Percentiles rank a stretch among this genome's conserved stretches.
These are phyloP conservation scores for Trichoderma reesei DNA, from an alignment of 495 filamentous ascomycete genomes.

Conservation along the genomic window DNA sequence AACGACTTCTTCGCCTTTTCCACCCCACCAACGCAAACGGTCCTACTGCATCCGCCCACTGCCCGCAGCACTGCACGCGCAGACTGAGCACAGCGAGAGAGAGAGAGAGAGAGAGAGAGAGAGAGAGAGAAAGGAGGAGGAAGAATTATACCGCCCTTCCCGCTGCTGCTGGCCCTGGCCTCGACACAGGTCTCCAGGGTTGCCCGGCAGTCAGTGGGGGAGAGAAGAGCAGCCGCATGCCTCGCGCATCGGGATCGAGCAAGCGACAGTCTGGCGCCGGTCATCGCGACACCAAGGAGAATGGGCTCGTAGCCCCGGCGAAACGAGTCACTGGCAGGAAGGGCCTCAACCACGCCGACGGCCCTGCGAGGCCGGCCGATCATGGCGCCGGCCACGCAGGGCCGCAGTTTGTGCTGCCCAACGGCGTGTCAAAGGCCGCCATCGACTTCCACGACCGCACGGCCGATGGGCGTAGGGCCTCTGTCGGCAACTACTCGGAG, in stretches of 20 bases:
- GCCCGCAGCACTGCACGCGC: not conserved
- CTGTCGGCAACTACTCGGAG: conserved; percentile 38
- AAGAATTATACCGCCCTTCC: not conserved
- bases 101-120: no score
- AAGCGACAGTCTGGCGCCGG: conserved; percentile 58
- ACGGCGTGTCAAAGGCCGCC: not conserved
- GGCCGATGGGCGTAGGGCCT: conserved; percentile 35
- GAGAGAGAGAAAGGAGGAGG: not conserved
- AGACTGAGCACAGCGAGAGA: no score
- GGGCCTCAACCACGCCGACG: conserved; percentile 39
- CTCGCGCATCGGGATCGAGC: conserved; percentile 55
- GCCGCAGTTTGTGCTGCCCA: conserved; percentile 5
- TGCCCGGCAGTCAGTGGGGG: conserved; percentile 4
- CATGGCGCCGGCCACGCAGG: conserved; percentile 7
- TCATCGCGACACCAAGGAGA: conserved; percentile 72
- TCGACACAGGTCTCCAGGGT: not conserved
- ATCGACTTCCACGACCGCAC: conserved; percentile 17
- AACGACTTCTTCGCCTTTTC: no score
- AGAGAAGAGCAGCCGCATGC: conserved; percentile 40
- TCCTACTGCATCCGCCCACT: not conserved
- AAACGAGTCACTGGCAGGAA: conserved; percentile 58
- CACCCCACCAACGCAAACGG: not conserved
- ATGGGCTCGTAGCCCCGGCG: conserved; percentile 69
- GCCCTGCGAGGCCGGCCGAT: conserved; percentile 27
- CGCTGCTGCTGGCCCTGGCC: conserved; percentile 11